These are phyloP conservation scores for Pythium brassicae DNA, from an alignment of 352 stramenopile genomes.

Conservation along the genomic window DNA sequence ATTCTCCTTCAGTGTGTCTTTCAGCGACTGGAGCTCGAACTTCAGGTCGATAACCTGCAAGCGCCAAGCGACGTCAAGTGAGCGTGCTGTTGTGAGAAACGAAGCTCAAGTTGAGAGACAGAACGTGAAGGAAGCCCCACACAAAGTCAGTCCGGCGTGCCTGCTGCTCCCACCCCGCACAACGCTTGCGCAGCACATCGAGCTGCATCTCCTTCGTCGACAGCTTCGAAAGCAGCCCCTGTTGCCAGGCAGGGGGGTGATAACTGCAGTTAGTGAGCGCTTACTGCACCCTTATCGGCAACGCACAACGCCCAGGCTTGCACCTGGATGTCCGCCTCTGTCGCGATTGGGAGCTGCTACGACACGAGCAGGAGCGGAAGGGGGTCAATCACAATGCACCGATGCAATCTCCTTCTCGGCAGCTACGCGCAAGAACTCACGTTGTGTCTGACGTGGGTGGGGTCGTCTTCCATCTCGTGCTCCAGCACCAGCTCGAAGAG, in stretches of 20 bases:
- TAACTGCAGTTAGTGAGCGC: background rate
- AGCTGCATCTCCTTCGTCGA: slow-evolving; percentile 36
- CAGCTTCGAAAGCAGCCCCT: slow-evolving; percentile 23
- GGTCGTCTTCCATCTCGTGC: slow-evolving; percentile 1
- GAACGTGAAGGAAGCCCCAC: too few species aligned
- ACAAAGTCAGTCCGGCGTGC: slow-evolving; percentile 5
- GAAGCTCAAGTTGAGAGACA: too few species aligned
- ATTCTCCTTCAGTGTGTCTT: slow-evolving; percentile 25
- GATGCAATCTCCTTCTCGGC: background rate
- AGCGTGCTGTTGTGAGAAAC: too few species aligned
- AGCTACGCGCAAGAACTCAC: background rate
- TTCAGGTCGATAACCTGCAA: slow-evolving; percentile 41
- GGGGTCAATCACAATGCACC: background rate
- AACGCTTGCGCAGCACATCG: slow-evolving; percentile 29
- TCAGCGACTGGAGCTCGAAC: slow-evolving; percentile 42
- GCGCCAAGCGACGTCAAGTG: background rate
- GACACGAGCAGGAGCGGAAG: background rate
- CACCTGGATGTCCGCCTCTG: slow-evolving; percentile 14
- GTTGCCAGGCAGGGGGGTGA: background rate
- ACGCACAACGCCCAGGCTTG: background rate
- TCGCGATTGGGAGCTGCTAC: slow-evolving; percentile 9
- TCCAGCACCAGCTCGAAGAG: slow-evolving; percentile 4
- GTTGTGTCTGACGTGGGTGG: background rate
- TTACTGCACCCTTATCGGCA: background rate
- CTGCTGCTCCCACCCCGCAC: slow-evolving; percentile 41